phyloP scores from a whole-genome alignment of 2,329 filamentous ascomycete species.

The Clonostachys chloroleuca region DNA sequence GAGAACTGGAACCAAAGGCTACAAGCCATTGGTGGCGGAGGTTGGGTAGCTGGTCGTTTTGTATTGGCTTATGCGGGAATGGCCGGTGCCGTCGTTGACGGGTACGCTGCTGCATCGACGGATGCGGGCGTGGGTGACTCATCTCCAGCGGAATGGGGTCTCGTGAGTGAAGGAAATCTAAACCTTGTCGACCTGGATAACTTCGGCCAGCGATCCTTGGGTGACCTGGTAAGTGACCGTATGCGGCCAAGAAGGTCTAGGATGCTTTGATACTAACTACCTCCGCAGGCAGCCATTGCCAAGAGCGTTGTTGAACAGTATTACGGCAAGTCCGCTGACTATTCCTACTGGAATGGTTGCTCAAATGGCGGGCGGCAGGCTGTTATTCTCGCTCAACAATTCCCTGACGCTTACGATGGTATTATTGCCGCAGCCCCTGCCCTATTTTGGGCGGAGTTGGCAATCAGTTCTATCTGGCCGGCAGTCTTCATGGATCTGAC shows the following conservation, averaged over 20 bases:
- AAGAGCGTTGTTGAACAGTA: conserved; percentile 35
- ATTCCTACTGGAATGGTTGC: conserved; percentile 46
- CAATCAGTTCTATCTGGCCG: not conserved
- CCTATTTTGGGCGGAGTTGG: conserved; percentile 27
- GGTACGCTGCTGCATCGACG: conserved; percentile 9
- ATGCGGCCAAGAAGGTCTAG: no score
- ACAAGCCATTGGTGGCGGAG: conserved; percentile 20
- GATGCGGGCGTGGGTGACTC: conserved; percentile 3
- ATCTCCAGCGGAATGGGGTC: not conserved
- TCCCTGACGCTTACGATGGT: conserved; percentile 49
- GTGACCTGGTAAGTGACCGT: no score
- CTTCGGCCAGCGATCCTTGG: no score
- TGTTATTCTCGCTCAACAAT: conserved; percentile 42
- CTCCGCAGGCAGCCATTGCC: conserved; percentile 23
- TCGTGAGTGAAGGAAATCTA: conserved; percentile 11
- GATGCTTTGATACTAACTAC: not conserved
- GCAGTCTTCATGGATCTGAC: conserved; percentile 28
- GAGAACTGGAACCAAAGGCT: conserved; percentile 20
- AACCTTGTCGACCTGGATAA: conserved; percentile 6
- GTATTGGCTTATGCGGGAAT: conserved; percentile 1
- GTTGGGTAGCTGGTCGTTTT: conserved; percentile 14
- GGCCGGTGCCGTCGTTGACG: conserved; percentile 6
- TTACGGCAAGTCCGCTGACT: conserved; percentile 28
- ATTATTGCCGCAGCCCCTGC: conserved; percentile 42
- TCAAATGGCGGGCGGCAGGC: conserved; percentile 53